These are phyloP conservation scores for Globisporangium uncinulatum DNA, from an alignment of 352 stramenopile genomes.

Conservation along the genomic window DNA sequence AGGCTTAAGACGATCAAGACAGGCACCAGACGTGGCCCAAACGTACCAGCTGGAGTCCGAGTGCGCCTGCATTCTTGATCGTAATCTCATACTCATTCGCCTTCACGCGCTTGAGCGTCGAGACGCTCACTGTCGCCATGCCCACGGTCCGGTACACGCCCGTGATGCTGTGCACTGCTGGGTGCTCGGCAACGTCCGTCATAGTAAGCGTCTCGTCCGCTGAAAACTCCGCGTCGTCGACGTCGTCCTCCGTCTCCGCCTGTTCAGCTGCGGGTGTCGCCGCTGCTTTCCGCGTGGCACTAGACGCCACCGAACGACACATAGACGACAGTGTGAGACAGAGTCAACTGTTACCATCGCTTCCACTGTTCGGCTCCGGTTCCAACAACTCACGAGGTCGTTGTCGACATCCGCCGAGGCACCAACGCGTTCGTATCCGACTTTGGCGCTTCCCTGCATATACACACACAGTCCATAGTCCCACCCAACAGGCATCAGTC, in stretches of 20 bases:
- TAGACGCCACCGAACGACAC: background rate
- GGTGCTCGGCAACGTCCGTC: constrained; percentile 63
- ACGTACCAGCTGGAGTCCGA: constrained; percentile 63
- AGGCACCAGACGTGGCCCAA: background rate
- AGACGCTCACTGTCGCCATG: constrained; percentile 79
- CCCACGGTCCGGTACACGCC: constrained; percentile 77
- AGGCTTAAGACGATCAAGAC: too few species aligned
- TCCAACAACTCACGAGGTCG: constrained; percentile 29
- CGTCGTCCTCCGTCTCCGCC: constrained; percentile 42
- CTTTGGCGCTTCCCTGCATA: constrained; percentile 39
- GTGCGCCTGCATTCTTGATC: constrained; percentile 47
- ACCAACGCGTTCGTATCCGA: constrained; percentile 39
- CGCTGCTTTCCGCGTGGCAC: constrained; percentile 1
- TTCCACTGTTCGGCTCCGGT: background rate
- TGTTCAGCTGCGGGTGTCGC: constrained; percentile 11
- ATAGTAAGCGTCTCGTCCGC: constrained; percentile 67
- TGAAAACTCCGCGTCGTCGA: constrained; percentile 40
- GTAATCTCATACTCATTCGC: constrained; percentile 79
- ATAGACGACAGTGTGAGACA: background rate
- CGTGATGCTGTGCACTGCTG: constrained; percentile 71
- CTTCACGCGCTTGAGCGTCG: constrained; percentile 61
- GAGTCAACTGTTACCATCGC: background rate
- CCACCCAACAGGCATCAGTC: background rate
- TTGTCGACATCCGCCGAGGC: constrained; percentile 56
- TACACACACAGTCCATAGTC: constrained; percentile 2